Conservation (phyloP, 2,329 filamentous ascomycete species). For the Berkeleyomyces rouxiae region DNA sequence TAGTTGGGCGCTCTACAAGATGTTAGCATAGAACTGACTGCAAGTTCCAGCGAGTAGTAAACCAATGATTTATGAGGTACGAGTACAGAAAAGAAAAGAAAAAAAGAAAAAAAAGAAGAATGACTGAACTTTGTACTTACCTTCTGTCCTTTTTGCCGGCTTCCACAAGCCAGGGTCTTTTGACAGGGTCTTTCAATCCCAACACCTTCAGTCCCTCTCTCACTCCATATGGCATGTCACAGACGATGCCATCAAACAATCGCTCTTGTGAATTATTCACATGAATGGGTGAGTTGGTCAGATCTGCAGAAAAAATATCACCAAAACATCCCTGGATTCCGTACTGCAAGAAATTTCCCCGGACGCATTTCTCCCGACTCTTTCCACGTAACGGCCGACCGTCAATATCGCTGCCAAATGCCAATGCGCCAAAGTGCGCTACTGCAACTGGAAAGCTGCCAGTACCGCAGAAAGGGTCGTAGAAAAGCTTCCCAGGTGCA, state of each 20-base stretch:
- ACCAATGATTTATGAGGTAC: too few species aligned
- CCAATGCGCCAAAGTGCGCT: constrained; percentile 72
- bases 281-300: constrained; percentile 71
- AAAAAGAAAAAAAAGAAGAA: too few species aligned
- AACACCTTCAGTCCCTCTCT: constrained; percentile 81
- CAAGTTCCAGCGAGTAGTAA: too few species aligned
- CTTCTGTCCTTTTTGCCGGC: constrained; percentile 54
- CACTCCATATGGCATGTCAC: constrained; percentile 91
- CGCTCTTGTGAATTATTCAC: constrained; percentile 25
- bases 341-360: constrained; percentile 75
- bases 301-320: constrained; percentile 67
- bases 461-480: constrained; percentile 90
- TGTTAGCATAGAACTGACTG: background rate
- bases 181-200: constrained; percentile 53
- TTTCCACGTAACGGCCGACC: constrained; percentile 71
- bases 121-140: constrained; percentile 26
- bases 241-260: constrained; percentile 78
- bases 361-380: constrained; percentile 32
- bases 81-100: too few species aligned
- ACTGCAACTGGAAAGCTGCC: constrained; percentile 84
- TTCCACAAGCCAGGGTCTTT: constrained; percentile 42
- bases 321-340: constrained; percentile 47
- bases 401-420: constrained; percentile 85
- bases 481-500: constrained; percentile 68
- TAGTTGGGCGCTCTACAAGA: constrained; percentile 43